These are phyloP conservation scores for Auricularia cornea DNA, from an alignment of 768 basidiomycete species.

Conservation along the genomic window DNA sequence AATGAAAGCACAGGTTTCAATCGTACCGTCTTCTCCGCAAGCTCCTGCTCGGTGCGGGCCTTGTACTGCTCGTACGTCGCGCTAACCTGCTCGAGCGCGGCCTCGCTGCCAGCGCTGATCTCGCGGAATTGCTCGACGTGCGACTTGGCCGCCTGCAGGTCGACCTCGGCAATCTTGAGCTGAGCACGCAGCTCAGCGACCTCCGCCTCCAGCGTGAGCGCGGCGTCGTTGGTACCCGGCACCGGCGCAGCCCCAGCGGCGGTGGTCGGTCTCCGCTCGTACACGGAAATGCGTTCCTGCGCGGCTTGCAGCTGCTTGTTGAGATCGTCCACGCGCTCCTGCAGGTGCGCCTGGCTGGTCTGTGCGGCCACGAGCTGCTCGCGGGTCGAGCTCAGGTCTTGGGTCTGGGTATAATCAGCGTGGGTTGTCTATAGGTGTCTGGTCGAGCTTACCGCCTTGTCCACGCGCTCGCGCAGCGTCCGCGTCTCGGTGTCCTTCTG, in stretches of 20 bases:
- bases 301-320: slow-evolving; percentile 59
- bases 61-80: slow-evolving; percentile 76
- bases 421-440: not conserved
- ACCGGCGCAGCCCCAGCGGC: slow-evolving; percentile 19
- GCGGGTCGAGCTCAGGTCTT: slow-evolving; percentile 59
- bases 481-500: slow-evolving; percentile 76
- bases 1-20: no score
- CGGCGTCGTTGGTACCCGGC: slow-evolving; percentile 35
- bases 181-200: slow-evolving; percentile 61
- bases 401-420: slow-evolving; percentile 31
- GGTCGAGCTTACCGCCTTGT: slow-evolving; percentile 62
- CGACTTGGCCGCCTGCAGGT: slow-evolving; percentile 57
- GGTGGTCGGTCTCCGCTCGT: slow-evolving; percentile 53
- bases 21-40: slow-evolving; percentile 61
- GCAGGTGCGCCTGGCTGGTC: slow-evolving; percentile 70
- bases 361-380: slow-evolving; percentile 65
- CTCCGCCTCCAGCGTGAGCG: slow-evolving; percentile 59
- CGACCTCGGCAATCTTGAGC: slow-evolving; percentile 70
- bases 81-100: slow-evolving; percentile 61
- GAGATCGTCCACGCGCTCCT: slow-evolving; percentile 60
- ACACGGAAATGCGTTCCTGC: slow-evolving; percentile 79
- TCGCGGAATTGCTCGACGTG: slow-evolving; percentile 82
- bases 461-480: slow-evolving; percentile 64
- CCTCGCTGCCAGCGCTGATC: slow-evolving; percentile 76
- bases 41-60: slow-evolving; percentile 56